Evolutionary conservation across 306 rosid genomes (phyloP), one percentile per base, ranked within the genome.

Genomic region (Prinsepia uniflora): DNA sequence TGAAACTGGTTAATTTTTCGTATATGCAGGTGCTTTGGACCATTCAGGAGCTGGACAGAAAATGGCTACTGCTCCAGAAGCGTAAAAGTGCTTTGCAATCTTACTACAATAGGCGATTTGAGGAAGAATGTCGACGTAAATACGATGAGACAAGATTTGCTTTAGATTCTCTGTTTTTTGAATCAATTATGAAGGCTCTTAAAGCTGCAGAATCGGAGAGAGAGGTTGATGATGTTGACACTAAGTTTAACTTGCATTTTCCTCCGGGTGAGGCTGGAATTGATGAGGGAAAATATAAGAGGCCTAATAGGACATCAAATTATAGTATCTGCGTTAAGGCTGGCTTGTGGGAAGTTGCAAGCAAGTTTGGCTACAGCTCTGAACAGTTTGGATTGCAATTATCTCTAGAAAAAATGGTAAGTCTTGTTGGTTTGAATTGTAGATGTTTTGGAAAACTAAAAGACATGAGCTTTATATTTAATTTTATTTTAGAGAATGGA

Each of bases 151-250:
- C 91, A 36, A 82, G 91, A 80, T 91, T 86, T 44, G 76, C 79
- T 60, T 76, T 94, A 68, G 91, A 91, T 79, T 84, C 82, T 67
- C 90, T 86, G 69, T 79, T 89, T 79, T 94, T 87, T 82, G 99
- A 91, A 61, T 94, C 99, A 44, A 83, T 89, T 70, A 94, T 89
- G 88, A 89, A 85, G 81, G 86, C 92, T 3, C 81, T 94, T 65
- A 88, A 89, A 87, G 96, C 90, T 72, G 99, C 99, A 62, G 97
- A 87, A 77, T 84, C 99, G 19, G 99, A 94, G 79, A 84, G 97
- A 70, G 99, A 94, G 86, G 90, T 94, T 79, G 99, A 94, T 65
- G 99, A 94, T 73, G 99, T 94, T 78, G 99, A 94, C 86, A 87
- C 92, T 36, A 94, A 91, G 81, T 94, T 94, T 79, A 94, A 94